Conservation (phyloP, 306 rosid species). For the Carpinus viminea region DNA sequence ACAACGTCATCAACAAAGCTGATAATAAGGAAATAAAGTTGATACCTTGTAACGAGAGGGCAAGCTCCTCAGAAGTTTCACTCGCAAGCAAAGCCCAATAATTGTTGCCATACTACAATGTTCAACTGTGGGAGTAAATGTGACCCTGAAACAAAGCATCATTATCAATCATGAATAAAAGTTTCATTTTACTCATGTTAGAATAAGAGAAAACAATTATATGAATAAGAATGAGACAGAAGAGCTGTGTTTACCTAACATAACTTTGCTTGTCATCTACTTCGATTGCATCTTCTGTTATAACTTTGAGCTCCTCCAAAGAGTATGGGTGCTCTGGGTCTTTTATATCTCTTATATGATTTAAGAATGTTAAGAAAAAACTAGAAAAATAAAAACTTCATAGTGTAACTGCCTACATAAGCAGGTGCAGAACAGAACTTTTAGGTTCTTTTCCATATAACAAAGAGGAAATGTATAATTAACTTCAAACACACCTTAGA, state of each 20-base stretch:
- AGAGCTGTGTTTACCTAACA: constrained; percentile 55
- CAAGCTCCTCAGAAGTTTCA: constrained; percentile 83
- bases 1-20: not conserved
- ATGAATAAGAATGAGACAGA: not conserved
- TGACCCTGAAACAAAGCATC: constrained; percentile 58
- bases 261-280: constrained; percentile 68
- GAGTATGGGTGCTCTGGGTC: constrained; percentile 94
- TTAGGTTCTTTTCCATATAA: not conserved
- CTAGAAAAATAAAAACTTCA: not conserved
- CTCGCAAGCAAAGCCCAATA: constrained; percentile 91
- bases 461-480: not conserved
- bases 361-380: constrained; percentile 58
- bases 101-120: constrained; percentile 97
- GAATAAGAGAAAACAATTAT: not conserved
- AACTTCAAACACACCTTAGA: not conserved
- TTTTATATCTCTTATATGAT: constrained; percentile 90
- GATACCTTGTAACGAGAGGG: constrained; percentile 87
- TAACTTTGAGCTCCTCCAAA: constrained; percentile 93
- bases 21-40: not conserved
- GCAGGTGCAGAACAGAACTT: not conserved
- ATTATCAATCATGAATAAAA: constrained; percentile 2
- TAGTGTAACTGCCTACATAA: not conserved
- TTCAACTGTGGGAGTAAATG: constrained; percentile 92
- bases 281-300: constrained; percentile 84
- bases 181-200: too few relatives aligned